phyloP scores from a whole-genome alignment of 129 eudicot species.

The Tanacetum coccineum region DNA sequence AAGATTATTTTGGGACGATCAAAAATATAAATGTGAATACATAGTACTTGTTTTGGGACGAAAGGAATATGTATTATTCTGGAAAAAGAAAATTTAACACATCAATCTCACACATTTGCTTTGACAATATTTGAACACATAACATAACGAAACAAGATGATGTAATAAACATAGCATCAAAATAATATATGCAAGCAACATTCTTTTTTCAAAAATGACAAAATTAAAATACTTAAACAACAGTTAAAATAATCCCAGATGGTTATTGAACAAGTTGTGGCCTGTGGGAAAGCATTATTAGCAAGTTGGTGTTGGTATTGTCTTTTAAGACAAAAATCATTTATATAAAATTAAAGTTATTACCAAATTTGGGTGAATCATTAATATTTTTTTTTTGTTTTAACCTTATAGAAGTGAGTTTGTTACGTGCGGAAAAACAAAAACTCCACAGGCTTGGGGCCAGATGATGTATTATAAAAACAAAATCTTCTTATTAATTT shows the following conservation, averaged over 20 bases:
- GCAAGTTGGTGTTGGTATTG: constrained; percentile 24
- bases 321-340: constrained; percentile 16
- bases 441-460: background rate
- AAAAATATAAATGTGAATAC: no score
- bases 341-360: background rate
- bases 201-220: background rate
- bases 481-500: background rate
- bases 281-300: constrained; percentile 20
- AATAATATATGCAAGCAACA: no score
- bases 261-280: constrained; percentile 11
- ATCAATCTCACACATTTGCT: no score
- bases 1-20: no score
- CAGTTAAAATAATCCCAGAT: background rate
- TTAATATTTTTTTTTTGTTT: background rate
- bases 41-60: no score
- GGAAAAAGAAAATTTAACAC: no score
- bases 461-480: background rate
- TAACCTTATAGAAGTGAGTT: background rate
- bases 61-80: no score
- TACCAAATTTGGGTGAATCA: constrained; percentile 3
- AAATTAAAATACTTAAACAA: background rate
- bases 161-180: no score
- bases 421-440: constrained; percentile 2
- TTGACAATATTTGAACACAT: no score
- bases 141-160: no score